Evolutionary conservation across 306 rosid species (phyloP), one percentile per base, ranked within the genome.

Genomic region (Medicago ruthenica): DNA sequence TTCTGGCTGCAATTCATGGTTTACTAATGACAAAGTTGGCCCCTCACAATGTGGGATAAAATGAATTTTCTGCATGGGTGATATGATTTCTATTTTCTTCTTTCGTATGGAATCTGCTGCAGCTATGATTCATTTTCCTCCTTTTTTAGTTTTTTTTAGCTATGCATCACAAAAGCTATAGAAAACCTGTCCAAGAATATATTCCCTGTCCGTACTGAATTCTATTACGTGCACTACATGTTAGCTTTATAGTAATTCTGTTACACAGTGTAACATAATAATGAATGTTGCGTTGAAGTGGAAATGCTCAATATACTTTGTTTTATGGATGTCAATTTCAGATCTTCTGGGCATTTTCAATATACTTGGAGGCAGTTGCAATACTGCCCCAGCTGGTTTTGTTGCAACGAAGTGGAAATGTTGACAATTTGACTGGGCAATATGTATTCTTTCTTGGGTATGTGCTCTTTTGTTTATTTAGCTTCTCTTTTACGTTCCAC

Each of bases 381-480:
- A 95, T 95, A 82, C 84, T 90, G 60, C 97, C 99, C 6, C 99
- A 95, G 82, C 73, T 95, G 77, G 96, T 90, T 82, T 61, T 95
- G 91, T 70, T 95, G 74, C 99, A 95, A 60, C 83, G 92, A 74
- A 95, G 97, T 84, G 96, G 99, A 67, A 95, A 89, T 68, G 99
- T 95, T 50, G 99, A 92, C 88, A 95, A 95, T 83, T 84, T 95
- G 88, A 92, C 99, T 0, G 96, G 97, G 42, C 93, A 95, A 85
- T 95, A 95, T 85, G 90, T 90, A 45, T 85, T 95, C 83, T 86
- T 89, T 80, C 98, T 95, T 51, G 99, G 99, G 99, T 95, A 85
- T 51, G 89, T 72, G 70, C 67, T 47, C 51, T 55, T 75, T 12
- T 11, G 21, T 75, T 47, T 54, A 51, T 13, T 40, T 67, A 20